A percentile compares a stretch with the other conserved stretches of the same genome.
phyloP scores from a whole-genome alignment of 352 stramenopile species.

The Globisporangium ultimum region DNA sequence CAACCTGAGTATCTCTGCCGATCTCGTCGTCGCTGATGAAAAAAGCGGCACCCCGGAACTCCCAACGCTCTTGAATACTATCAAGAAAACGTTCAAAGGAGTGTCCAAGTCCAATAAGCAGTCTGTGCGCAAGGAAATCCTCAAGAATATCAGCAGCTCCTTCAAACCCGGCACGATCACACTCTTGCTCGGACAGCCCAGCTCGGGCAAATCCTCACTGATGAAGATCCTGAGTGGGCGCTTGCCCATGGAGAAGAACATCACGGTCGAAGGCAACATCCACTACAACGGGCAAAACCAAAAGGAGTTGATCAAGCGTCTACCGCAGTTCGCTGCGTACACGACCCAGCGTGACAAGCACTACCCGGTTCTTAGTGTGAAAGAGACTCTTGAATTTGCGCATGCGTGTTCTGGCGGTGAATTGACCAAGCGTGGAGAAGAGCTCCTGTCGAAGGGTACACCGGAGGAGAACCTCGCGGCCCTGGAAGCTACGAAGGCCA shows the following conservation, averaged over 20 bases:
- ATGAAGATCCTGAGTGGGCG: slow-evolving; percentile 33
- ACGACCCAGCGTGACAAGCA: slow-evolving; percentile 63
- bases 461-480: slow-evolving; percentile 15
- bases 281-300: slow-evolving; percentile 27
- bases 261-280: slow-evolving; percentile 20
- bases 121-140: slow-evolving; percentile 23
- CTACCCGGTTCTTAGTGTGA: slow-evolving; percentile 38
- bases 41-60: no score
- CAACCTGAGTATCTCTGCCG: background rate
- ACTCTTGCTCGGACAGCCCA: slow-evolving; percentile 31
- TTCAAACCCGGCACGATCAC: no score
- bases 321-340: slow-evolving; percentile 26
- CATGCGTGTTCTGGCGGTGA: slow-evolving; percentile 49
- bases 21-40: slow-evolving; percentile 5
- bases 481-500: background rate
- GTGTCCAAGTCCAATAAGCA: slow-evolving; percentile 14
- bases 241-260: slow-evolving; percentile 19
- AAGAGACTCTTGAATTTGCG: slow-evolving; percentile 17
- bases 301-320: slow-evolving; percentile 7
- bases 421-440: slow-evolving; percentile 18
- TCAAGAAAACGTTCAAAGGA: slow-evolving; percentile 20
- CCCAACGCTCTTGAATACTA: slow-evolving; percentile 24
- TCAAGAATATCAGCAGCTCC: slow-evolving; percentile 30
- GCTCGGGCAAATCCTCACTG: slow-evolving; percentile 32
- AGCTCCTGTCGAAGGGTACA: slow-evolving; percentile 32